phyloP scores from a whole-genome alignment of 192 early-diverging fungal species.

The Podochytrium sp. region DNA sequence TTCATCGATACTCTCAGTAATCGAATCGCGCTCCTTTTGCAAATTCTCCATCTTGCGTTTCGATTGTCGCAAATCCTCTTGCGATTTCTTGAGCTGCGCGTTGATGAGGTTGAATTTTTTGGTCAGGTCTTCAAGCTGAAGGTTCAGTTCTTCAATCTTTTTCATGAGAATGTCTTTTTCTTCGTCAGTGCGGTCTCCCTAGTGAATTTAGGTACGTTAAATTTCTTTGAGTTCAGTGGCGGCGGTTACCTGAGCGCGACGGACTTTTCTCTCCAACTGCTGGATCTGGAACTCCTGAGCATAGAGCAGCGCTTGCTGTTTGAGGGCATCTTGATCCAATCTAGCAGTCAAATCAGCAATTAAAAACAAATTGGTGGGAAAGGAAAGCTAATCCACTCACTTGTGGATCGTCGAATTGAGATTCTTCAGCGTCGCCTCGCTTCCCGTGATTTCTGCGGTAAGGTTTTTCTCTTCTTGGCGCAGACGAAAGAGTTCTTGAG shows the following conservation, averaged over 20 bases:
- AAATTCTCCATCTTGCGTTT: constrained; percentile 50
- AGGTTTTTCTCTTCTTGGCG: constrained; percentile 61
- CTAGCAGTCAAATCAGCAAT: constrained; percentile 13
- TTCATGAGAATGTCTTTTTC: constrained; percentile 58
- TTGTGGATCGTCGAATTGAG: constrained; percentile 54
- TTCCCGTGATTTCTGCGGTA: constrained; percentile 55
- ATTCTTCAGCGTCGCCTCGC: constrained; percentile 55
- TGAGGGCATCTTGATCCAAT: constrained; percentile 62
- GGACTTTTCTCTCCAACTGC: constrained; percentile 64
- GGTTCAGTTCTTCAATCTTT: constrained; percentile 52
- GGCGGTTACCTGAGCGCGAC: constrained; percentile 56
- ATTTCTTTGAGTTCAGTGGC: too few relatives aligned
- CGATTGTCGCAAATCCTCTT: constrained; percentile 59
- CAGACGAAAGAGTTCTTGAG: constrained; percentile 58
- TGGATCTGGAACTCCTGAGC: constrained; percentile 65
- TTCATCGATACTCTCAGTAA: constrained; percentile 56
- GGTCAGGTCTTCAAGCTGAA: constrained; percentile 47
- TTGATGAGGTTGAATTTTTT: constrained; percentile 50
- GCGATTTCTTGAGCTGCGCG: constrained; percentile 60
- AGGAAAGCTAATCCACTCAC: constrained; percentile 11
- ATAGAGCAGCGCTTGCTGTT: constrained; percentile 62
- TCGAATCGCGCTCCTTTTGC: constrained; percentile 46
- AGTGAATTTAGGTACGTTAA: background rate
- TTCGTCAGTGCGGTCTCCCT: constrained; percentile 66
- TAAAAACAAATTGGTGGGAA: background rate